These are phyloP conservation scores for Naumovozyma castellii DNA, from an alignment of 805 yeast genomes.

Conservation along the genomic window DNA sequence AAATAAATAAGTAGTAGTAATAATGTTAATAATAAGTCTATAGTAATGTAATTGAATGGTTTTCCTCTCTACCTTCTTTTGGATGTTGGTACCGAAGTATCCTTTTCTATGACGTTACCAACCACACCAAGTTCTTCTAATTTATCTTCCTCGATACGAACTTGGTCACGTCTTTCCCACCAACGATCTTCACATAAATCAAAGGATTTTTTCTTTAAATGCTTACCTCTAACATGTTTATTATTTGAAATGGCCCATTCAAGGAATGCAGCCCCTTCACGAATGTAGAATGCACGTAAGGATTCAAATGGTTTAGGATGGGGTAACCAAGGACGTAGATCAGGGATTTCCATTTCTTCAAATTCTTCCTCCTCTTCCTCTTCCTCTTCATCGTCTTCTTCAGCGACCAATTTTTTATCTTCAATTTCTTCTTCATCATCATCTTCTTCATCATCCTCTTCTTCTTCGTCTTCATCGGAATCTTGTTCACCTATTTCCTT, in stretches of 20 bases:
- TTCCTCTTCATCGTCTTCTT: conserved; percentile 57
- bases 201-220: conserved; percentile 78
- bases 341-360: conserved; percentile 67
- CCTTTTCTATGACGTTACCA: conserved; percentile 76
- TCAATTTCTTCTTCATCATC: conserved; percentile 46
- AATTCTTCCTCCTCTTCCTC: conserved; percentile 55
- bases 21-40: neutral
- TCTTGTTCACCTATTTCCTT: conserved; percentile 41
- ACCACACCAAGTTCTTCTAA: conserved; percentile 87
- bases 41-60: too few species aligned
- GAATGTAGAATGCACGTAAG: conserved; percentile 71
- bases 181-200: conserved; percentile 89
- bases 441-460: conserved; percentile 62
- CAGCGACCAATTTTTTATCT: conserved; percentile 35
- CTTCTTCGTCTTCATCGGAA: conserved; percentile 59
- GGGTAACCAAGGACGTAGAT: conserved; percentile 92
- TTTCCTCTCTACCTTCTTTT: conserved; percentile 36
- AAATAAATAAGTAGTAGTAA: too few species aligned
- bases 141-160: conserved; percentile 79
- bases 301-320: conserved; percentile 92
- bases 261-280: conserved; percentile 78
- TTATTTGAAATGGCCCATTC: conserved; percentile 90
- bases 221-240: conserved; percentile 79
- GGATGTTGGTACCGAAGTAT: conserved; percentile 39
- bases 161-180: conserved; percentile 97